phyloP scores from a whole-genome alignment of 805 yeast species.

The Candida maris region DNA sequence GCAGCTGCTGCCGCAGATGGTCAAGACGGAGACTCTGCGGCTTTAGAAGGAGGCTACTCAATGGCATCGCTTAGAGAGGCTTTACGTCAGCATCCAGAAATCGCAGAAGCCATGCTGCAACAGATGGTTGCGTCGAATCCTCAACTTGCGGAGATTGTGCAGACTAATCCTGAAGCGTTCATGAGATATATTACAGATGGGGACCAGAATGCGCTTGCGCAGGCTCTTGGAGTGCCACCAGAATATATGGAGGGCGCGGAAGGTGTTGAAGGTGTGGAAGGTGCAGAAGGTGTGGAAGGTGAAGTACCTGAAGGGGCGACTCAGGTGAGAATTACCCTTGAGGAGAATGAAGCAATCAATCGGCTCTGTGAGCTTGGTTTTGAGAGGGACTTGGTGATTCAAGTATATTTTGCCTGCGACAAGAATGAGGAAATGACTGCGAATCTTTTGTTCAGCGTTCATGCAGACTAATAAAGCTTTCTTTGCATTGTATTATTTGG shows the following conservation, averaged over 20 bases:
- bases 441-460: slow-evolving; percentile 73
- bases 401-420: slow-evolving; percentile 96
- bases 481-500: slow-evolving; percentile 1
- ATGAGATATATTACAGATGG: slow-evolving; percentile 67
- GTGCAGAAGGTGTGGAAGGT: slow-evolving; percentile 35
- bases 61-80: slow-evolving; percentile 67
- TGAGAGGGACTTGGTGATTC: slow-evolving; percentile 80
- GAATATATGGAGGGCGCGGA: slow-evolving; percentile 26
- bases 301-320: slow-evolving; percentile 43
- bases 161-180: slow-evolving; percentile 86
- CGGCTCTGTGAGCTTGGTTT: slow-evolving; percentile 92
- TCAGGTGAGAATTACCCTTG: slow-evolving; percentile 64
- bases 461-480: slow-evolving; percentile 27
- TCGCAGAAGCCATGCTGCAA: slow-evolving; percentile 78
- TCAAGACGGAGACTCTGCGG: slow-evolving; percentile 31
- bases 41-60: slow-evolving; percentile 32
- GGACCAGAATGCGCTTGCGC: slow-evolving; percentile 51
- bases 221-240: slow-evolving; percentile 38
- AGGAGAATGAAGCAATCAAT: slow-evolving; percentile 84
- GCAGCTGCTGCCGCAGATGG: slow-evolving; percentile 37
- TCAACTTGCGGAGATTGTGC: slow-evolving; percentile 74
- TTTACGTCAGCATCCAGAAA: slow-evolving; percentile 81
- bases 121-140: slow-evolving; percentile 81
- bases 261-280: slow-evolving; percentile 29
- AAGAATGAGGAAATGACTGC: slow-evolving; percentile 97